A percentile compares a stretch with the other conserved stretches of the same genome.
Evolutionary conservation across 2,329 filamentous ascomycete species (phyloP).

Genomic region (Mycocentrospora acerina): DNA sequence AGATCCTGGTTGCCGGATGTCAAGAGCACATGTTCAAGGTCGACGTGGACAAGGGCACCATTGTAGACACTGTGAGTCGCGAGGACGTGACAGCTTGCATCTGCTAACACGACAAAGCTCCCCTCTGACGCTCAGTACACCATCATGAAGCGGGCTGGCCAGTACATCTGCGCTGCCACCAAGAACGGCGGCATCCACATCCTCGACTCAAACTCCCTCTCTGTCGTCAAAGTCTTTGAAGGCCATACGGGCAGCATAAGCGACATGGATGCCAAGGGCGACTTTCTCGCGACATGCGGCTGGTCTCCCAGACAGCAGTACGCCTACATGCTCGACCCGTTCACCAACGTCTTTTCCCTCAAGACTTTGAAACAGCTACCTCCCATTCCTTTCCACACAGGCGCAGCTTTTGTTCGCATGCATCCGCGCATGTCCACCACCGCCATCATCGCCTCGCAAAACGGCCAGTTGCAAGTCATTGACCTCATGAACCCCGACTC

Average conservation of each 20-base stretch:
- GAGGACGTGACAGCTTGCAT: neutral
- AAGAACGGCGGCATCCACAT: slow-evolving; percentile 81
- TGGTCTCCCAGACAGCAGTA: slow-evolving; percentile 81
- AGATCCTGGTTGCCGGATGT: slow-evolving; percentile 83
- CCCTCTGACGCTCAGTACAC: slow-evolving; percentile 76
- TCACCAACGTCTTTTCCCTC: slow-evolving; percentile 94
- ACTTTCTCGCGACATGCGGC: slow-evolving; percentile 93
- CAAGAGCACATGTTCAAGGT: slow-evolving; percentile 83
- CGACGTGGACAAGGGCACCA: slow-evolving; percentile 59
- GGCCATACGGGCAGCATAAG: slow-evolving; percentile 87
- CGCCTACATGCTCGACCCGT: slow-evolving; percentile 81
- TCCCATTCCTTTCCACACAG: slow-evolving; percentile 87
- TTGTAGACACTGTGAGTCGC: slow-evolving; percentile 43
- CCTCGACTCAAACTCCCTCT: slow-evolving; percentile 75
- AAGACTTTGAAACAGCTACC: slow-evolving; percentile 86
- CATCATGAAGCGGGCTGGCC: slow-evolving; percentile 82
- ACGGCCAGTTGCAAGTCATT: slow-evolving; percentile 91
- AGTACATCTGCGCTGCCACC: slow-evolving; percentile 91
- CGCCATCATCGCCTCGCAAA: slow-evolving; percentile 88
- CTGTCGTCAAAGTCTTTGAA: slow-evolving; percentile 82
- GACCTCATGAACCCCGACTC: slow-evolving; percentile 93
- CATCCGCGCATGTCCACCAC: slow-evolving; percentile 95
- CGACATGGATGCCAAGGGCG: slow-evolving; percentile 95
- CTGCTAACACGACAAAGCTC: slow-evolving; percentile 52
- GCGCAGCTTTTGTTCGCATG: slow-evolving; percentile 93